Evolutionary conservation across 2,329 filamentous ascomycete species (phyloP), one percentile per base, ranked within the genome.

Genomic region (Aspergillus brunneoviolaceus): DNA sequence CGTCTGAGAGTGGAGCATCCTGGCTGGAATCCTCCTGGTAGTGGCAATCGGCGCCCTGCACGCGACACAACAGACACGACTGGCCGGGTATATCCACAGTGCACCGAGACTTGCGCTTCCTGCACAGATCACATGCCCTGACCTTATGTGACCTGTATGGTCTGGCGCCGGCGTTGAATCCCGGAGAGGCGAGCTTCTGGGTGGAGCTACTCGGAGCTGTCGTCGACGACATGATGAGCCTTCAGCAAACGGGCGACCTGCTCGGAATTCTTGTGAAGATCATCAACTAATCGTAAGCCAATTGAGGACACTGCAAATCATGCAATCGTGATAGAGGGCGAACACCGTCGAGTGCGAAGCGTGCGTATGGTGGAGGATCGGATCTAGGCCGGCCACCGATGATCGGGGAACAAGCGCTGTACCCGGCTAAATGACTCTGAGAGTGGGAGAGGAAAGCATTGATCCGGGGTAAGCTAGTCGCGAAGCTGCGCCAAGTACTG

Each of bases 71-170:
- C 9, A 86, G 72, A 65, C 85, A 88, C 7, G 79, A 78, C 55
- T 81, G 74, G 2, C 81, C 79, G 4, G 80, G 78, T 14, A 82
- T 73, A 65, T 86, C 84, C 29, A 85, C 81, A 19, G 84, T 85
- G 69, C 86, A 88, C 64, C 86, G 79, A 2, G 84, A 85, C 70
- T 87, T 87, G 61, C 86, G 81, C 61, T 81, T 81, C 56, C 86
- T 80, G 67, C 86, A 88, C 14, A 84, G 76, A 55, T 84, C 75
- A 73, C 86, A 88, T 9, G 85, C 85, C 53, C 85, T 84, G 45
- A 83, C 81, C 61, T 85, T 81, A 73, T 87, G 85, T 7, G 85
- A 87, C 60, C 85, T 78, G 68, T 87, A 87, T 3, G 85, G 85
- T 49, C 85, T 79, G 54, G 78, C 72, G 16, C 76, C 76, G 51